Percentiles rank a stretch among this genome's conserved stretches.
These are phyloP conservation scores for Astrephomene gubernaculifera DNA, from an alignment of 139 green algal genomes.

Conservation along the genomic window DNA sequence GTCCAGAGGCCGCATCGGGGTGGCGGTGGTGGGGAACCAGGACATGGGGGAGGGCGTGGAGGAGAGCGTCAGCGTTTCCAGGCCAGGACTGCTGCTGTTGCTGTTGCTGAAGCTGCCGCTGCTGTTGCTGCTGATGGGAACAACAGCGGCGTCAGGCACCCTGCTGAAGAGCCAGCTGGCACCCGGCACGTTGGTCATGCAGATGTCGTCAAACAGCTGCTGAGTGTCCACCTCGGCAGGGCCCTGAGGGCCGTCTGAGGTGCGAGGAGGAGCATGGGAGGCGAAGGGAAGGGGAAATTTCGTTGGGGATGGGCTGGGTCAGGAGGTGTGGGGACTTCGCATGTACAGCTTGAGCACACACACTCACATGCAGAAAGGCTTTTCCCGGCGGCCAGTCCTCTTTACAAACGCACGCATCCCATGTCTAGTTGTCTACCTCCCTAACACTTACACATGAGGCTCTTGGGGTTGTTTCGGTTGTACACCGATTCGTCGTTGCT, in stretches of 20 bases:
- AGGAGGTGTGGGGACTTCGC: no score
- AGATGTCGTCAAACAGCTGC: not conserved
- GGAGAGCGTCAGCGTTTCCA: not conserved
- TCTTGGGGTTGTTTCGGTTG: not conserved
- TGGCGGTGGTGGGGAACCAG: not conserved
- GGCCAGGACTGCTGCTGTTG: not conserved
- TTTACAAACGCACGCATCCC: no score
- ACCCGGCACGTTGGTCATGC: not conserved
- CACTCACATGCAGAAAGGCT: no score
- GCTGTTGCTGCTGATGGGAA: not conserved
- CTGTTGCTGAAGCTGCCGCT: not conserved
- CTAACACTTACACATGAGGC: not conserved
- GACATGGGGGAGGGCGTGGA: not conserved
- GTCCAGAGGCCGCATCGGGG: not conserved
- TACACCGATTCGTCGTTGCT: conserved; percentile 3
- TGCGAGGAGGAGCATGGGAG: no score
- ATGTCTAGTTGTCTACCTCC: no score
- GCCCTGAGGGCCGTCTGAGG: not conserved
- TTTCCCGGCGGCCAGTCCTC: no score
- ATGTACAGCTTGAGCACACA: no score
- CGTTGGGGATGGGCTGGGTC: no score
- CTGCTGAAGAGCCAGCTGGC: not conserved
- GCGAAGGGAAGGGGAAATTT: no score
- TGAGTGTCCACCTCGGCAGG: not conserved
- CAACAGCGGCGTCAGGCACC: not conserved